A percentile compares a stretch with the other conserved stretches of the same genome.
Evolutionary conservation across 139 green algal species (phyloP).

Genomic region (Ulvella scutata): DNA sequence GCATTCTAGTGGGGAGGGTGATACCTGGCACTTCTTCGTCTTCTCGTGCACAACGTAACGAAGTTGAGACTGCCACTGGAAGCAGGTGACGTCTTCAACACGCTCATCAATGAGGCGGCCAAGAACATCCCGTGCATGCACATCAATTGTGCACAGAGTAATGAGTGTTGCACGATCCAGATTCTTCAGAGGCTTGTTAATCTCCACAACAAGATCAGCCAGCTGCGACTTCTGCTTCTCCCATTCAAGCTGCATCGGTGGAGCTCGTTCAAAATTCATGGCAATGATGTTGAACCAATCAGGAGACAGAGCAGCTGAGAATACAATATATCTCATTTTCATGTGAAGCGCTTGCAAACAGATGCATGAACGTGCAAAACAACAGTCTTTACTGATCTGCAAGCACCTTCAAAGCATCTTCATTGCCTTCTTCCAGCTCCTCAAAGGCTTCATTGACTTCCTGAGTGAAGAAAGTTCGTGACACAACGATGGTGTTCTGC

Average conservation of each 20-base stretch:
- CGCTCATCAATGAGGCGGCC: constrained; percentile 62
- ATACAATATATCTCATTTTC: too few species aligned
- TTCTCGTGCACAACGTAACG: constrained; percentile 70
- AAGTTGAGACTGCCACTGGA: constrained; percentile 87
- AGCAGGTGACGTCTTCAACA: constrained; percentile 54
- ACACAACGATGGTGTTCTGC: constrained; percentile 74
- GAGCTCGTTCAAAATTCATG: too few species aligned
- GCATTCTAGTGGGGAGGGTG: neutral
- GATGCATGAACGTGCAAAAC: too few species aligned
- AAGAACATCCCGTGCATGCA: constrained; percentile 81
- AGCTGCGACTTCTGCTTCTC: constrained; percentile 56
- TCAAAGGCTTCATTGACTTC: constrained; percentile 80
- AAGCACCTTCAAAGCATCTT: constrained; percentile 69
- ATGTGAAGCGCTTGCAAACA: too few species aligned
- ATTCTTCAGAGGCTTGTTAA: constrained; percentile 57
- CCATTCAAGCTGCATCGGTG: constrained; percentile 8
- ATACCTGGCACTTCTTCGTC: constrained; percentile 46
- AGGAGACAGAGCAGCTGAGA: too few species aligned
- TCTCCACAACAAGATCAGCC: constrained; percentile 62
- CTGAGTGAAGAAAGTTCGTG: constrained; percentile 77
- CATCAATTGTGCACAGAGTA: constrained; percentile 88
- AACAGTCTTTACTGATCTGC: too few species aligned
- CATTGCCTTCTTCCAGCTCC: constrained; percentile 83
- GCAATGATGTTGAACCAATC: too few species aligned
- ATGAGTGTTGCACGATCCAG: constrained; percentile 86